phyloP scores from a whole-genome alignment of 495 filamentous ascomycete species.

The Xylaria longipes region DNA sequence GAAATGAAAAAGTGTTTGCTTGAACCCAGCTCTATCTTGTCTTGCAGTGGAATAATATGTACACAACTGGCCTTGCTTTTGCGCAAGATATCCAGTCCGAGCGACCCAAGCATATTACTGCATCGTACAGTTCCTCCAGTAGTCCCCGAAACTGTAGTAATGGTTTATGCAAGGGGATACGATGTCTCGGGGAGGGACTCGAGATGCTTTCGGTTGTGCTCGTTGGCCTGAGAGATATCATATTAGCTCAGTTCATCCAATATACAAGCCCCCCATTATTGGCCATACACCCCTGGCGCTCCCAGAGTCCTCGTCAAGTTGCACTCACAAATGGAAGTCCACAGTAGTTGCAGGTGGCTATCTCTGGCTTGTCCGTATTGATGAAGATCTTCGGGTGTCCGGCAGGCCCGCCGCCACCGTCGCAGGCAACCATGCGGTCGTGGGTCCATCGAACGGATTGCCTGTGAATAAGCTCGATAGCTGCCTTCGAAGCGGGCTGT shows the following conservation, averaged over 20 bases:
- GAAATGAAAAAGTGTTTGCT: constrained; percentile 9
- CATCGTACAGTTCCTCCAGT: constrained; percentile 11
- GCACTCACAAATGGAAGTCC: constrained; percentile 89
- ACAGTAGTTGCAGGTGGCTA: constrained; percentile 88
- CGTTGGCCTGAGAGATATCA: constrained; percentile 69
- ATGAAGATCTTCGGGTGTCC: constrained; percentile 96
- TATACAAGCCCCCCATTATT: constrained; percentile 16
- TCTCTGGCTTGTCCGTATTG: constrained; percentile 96
- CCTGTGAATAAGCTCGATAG: constrained; percentile 94
- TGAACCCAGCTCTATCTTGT: constrained; percentile 29
- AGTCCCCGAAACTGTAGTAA: not conserved
- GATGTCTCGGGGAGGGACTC: constrained; percentile 78
- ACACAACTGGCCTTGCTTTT: constrained; percentile 32
- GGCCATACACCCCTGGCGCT: not conserved
- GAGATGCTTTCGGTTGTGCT: constrained; percentile 81
- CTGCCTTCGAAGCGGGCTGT: constrained; percentile 84
- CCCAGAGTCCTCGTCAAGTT: not conserved
- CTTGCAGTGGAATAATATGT: constrained; percentile 34
- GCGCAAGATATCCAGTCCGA: constrained; percentile 12
- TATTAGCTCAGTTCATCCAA: constrained; percentile 24
- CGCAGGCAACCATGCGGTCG: constrained; percentile 79
- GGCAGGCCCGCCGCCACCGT: constrained; percentile 90
- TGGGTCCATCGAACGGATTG: constrained; percentile 93
- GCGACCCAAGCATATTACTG: not conserved
- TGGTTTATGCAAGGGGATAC: constrained; percentile 67